phyloP scores from a whole-genome alignment of 2,329 filamentous ascomycete species.

The Talaromyces rugulosus region DNA sequence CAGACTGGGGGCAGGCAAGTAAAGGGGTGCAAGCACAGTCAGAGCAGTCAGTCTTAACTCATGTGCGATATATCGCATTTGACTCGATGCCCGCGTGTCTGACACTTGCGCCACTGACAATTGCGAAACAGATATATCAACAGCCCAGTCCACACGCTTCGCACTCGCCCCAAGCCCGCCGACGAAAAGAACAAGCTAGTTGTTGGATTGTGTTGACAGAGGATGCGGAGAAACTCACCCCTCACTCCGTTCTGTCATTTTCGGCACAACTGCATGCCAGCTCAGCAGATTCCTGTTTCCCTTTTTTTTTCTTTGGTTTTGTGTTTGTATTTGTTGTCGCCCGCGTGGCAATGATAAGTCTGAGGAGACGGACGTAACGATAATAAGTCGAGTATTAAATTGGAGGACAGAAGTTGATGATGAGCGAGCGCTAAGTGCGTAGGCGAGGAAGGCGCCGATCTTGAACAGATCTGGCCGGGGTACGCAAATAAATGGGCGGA shows the following conservation, averaged over 20 bases:
- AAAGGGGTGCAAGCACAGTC: neutral
- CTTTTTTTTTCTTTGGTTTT: neutral
- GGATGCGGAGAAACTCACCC: constrained; percentile 21
- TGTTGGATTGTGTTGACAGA: neutral
- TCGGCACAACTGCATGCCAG: neutral
- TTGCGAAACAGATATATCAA: neutral
- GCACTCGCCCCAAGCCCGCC: too few relatives aligned
- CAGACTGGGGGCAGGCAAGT: neutral
- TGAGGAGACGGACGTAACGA: neutral
- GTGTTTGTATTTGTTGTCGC: neutral
- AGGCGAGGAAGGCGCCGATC: neutral
- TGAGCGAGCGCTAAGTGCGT: neutral
- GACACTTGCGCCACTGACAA: neutral
- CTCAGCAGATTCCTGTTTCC: neutral
- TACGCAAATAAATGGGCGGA: neutral
- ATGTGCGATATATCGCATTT: neutral
- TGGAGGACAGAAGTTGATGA: neutral
- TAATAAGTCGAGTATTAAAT: neutral
- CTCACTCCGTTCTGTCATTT: constrained; percentile 29
- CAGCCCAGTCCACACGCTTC: neutral
- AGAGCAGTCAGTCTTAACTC: neutral
- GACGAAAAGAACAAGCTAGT: neutral
- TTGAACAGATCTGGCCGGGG: neutral
- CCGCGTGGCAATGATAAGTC: neutral
- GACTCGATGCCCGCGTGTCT: neutral